phyloP scores from a whole-genome alignment of 345 rosid genomes.

The rapeseed (Brassica napus) region Da-Ae NC_063446.1:57670501-57671000 shows the following conservation, averaged over 20 bases:
- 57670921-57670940: background rate
- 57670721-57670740: constrained; percentile 48
- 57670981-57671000: constrained; percentile 59
- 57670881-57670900: background rate
- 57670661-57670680: constrained; percentile 66
- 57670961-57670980: background rate
- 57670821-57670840: constrained; percentile 53
- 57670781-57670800: constrained; percentile 52
- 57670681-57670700: constrained; percentile 85
- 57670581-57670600: background rate
- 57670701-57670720: constrained; percentile 91
- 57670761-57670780: constrained; percentile 69
- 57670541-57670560: background rate
- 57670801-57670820: constrained; percentile 42
- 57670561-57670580: background rate
- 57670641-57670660: background rate
- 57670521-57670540: background rate
- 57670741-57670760: constrained; percentile 61
- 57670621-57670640: constrained; percentile 33
- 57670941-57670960: background rate
- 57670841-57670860: constrained; percentile 74
- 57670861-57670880: constrained; percentile 55
- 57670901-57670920: background rate
- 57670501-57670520: background rate
- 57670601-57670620: constrained; percentile 4